These are phyloP conservation scores for Coemansia sp. DNA, from an alignment of 192 early-diverging fungal genomes.

Conservation along the genomic window DNA sequence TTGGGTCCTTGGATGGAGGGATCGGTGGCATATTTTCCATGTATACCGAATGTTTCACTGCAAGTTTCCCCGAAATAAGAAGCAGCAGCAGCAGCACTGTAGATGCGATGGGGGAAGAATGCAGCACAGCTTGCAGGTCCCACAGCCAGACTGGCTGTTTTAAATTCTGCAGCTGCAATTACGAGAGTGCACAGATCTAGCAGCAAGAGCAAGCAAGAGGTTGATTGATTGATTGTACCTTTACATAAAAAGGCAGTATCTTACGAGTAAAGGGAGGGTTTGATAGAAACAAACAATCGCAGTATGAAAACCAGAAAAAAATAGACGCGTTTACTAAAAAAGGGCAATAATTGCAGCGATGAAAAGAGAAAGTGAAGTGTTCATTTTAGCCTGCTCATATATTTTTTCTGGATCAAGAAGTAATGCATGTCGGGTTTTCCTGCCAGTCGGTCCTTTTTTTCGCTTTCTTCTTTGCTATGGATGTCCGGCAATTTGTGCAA, in stretches of 20 bases:
- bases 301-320: slow-evolving; percentile 1
- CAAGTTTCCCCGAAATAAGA: background rate
- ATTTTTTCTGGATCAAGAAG: background rate
- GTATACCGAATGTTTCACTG: background rate
- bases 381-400: background rate
- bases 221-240: background rate
- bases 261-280: background rate
- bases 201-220: background rate
- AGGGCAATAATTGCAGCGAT: background rate
- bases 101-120: slow-evolving; percentile 2
- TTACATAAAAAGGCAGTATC: background rate
- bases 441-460: background rate
- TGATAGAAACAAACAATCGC: slow-evolving; percentile 2
- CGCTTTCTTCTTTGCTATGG: background rate
- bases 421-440: background rate
- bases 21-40: background rate
- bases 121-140: slow-evolving; percentile 2
- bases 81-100: background rate
- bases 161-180: background rate
- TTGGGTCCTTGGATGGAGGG: background rate
- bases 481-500: background rate
- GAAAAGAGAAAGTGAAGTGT: background rate
- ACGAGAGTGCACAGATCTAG: background rate
- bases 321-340: background rate
- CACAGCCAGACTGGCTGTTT: background rate